Base-by-base conservation (phyloP, 2,329 filamentous ascomycete genomes). In the Nemania abortiva region DNA sequence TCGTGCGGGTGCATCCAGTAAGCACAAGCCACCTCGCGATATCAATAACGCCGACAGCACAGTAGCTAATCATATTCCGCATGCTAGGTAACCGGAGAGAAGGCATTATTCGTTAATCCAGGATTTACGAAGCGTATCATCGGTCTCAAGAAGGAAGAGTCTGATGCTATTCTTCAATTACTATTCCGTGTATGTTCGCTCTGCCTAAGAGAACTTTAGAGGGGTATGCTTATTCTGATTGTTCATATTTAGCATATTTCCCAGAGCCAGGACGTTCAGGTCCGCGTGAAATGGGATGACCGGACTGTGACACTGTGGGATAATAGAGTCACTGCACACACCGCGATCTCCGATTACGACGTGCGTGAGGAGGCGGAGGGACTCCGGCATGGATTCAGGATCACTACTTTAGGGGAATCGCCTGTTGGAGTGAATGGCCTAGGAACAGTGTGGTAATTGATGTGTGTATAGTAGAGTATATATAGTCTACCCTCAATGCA, bases 291-390 rank as follows among this genome's bases (percentile, higher is more conserved):
- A 72, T 91, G 90, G 90, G 83, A 85, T 52, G 85, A 88, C 70
- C 85, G 87, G 50, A 90, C 91, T 66, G 87, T 92, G 1, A 89
- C 89, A 0, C 85, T 92, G 66, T 92, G 90, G 90, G 90, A 92
- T 75, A 92, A 91, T 71, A 82, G 89, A 20, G 85, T 88, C 7
- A 82, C 81, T 7, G 78, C 79, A 2, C 81, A 83, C 72, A 83
- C 82, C n/a, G 81, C 81, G 42, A 83, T 83, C 63, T 80, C 79
- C 1, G 82, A 84, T 71, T 84, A 83, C 58, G 79, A 83, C 58
- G 81, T 83, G 34, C 76, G 80, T 47, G 79, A 78, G 64, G 78
- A 78, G 45, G 78, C 80, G 58, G 81, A 83, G 66, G 82, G 81
- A 1, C 71, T 82, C 53, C 77, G 81, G 10, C 81, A 83, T 70